These are phyloP conservation scores for Sanghuangporus sanghuang DNA, from an alignment of 1,284 basidiomycete species.

Conservation along the genomic window DNA sequence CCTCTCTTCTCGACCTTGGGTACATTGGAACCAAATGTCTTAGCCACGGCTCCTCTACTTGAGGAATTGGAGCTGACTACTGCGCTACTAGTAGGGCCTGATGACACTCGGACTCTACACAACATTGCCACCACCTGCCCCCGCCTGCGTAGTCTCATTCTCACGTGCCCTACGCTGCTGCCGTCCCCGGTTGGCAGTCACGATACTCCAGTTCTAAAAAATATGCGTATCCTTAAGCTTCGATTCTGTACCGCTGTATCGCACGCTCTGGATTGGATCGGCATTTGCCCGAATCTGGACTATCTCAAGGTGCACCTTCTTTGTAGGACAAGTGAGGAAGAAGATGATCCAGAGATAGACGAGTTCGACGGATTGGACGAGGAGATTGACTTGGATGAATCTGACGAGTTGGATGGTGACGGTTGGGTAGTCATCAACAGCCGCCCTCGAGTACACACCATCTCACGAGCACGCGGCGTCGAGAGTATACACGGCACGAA, in stretches of 20 bases:
- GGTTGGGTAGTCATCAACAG: constrained; percentile 1
- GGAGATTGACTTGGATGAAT: background rate
- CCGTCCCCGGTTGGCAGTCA: background rate
- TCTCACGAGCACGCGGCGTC: too few species aligned
- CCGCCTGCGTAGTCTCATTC: background rate
- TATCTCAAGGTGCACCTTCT: background rate
- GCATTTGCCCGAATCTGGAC: background rate
- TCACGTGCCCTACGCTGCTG: background rate
- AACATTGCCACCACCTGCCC: background rate
- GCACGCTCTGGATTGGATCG: background rate
- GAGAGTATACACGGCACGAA: background rate
- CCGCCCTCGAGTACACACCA: background rate
- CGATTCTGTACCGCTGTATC: background rate
- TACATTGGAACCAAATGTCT: background rate
- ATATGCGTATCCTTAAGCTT: background rate
- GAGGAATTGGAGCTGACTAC: background rate
- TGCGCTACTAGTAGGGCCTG: background rate
- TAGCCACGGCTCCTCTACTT: background rate
- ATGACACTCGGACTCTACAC: background rate
- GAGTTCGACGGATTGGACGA: background rate
- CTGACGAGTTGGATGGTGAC: background rate
- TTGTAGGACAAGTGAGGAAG: background rate
- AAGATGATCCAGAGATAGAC: background rate
- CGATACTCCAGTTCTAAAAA: background rate
- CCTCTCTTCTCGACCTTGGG: background rate